Base-by-base conservation (phyloP, 768 basidiomycete species). In the Mycena alexandri region DNA sequence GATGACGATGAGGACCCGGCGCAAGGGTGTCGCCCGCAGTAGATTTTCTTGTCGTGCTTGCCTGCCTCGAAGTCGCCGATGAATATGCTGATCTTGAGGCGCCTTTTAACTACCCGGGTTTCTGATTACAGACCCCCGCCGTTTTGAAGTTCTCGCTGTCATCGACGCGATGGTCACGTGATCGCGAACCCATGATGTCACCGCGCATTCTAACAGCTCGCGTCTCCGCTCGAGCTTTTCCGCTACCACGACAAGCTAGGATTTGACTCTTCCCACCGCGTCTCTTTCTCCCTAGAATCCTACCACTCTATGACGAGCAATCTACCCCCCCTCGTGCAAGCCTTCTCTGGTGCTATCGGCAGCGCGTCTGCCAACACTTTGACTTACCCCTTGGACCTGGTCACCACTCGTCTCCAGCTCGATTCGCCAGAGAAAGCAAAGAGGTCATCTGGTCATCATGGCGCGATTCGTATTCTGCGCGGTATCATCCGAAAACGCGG, bases 351-450 rank as follows among this genome's bases (percentile, higher is more conserved):
- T 3, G 83, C 86, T 1, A 77, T 88, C 46, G 89, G 87, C 14
- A 86, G 86, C 65, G 86, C 85, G 1, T 76, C 84, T 9, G 86
- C 87, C 0, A 88, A 87, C 69, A 75, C 82, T 0, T 68, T 87
- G 34, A 82, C 84, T 0, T 90, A 89, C 67, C 89, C 89, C 1
- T 80, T 90, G 7, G 87, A 89, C 72, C 80, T 89, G n/a, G 81
- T 87, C 12, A 83, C 84, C 0, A 87, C 87, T 2, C 79, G 84
- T 33, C 75, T 87, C 10, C 86, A 87, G 72, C 77, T 83, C 22
- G 75, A 80, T 41, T 69, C 77, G 13, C 77, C 77, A 24, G 16
- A 72, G 36, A 68, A 74, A 62, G 73, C 72, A 24, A 69, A 59
- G 46, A 57, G 63, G 19, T 67, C 70, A n/a, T 72, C 71, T 42